Evolutionary conservation across 805 yeast genomes (phyloP).

Genomic region (Ogataea zsoltii): DNA sequence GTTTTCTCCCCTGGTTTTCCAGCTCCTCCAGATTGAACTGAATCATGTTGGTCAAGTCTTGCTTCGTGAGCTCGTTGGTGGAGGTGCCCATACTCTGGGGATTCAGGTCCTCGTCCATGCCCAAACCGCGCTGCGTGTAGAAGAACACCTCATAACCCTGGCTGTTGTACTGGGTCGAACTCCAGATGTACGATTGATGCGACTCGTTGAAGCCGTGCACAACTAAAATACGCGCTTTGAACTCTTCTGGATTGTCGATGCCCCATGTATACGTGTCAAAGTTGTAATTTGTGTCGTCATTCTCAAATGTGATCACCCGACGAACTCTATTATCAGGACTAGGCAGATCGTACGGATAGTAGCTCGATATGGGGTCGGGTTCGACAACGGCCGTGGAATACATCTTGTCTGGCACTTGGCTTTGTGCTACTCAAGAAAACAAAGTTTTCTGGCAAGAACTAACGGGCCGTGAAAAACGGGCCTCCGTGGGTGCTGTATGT

Average conservation of each 20-base stretch:
- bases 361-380: conserved; percentile 4
- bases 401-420: neutral
- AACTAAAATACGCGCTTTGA: conserved; percentile 55
- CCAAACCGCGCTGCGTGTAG: conserved; percentile 77
- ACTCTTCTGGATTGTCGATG: neutral
- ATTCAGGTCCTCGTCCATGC: conserved; percentile 50
- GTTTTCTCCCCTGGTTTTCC: conserved; percentile 22
- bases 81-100: conserved; percentile 57
- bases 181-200: conserved; percentile 47
- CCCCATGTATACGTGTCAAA: conserved; percentile 26
- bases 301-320: conserved; percentile 2
- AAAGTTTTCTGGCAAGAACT: too few species aligned
- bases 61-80: conserved; percentile 53
- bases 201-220: conserved; percentile 76
- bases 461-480: too few species aligned
- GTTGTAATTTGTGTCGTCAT: conserved; percentile 7
- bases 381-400: too few species aligned
- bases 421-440: neutral
- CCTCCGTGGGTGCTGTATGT: too few species aligned
- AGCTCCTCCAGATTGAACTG: conserved; percentile 41
- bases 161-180: conserved; percentile 51
- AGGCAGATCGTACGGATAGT: conserved; percentile 5
- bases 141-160: conserved; percentile 64
- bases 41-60: conserved; percentile 60
- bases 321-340: conserved; percentile 1